Conservation (phyloP, 2,329 filamentous ascomycete genomes). For the Chrysoporthe cubensis region DNA sequence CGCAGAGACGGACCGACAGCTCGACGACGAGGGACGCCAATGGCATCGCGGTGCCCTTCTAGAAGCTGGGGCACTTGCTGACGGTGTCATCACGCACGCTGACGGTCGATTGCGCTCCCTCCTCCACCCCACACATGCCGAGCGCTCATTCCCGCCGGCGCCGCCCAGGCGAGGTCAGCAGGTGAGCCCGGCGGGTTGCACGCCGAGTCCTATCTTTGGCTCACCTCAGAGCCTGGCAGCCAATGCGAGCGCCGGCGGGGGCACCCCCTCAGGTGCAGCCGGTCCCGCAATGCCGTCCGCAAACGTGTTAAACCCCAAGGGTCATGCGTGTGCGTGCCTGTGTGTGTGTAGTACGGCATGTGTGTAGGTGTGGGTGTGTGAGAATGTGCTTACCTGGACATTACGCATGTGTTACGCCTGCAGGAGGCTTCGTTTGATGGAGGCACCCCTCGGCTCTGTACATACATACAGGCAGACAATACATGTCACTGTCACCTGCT, state of each 20-base stretch:
- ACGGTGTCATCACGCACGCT: neutral
- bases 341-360: neutral
- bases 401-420: neutral
- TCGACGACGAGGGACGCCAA: neutral
- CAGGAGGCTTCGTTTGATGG: no score
- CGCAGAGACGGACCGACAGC: neutral
- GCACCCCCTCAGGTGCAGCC: neutral
- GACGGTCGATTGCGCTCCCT: neutral
- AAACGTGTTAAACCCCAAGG: neutral
- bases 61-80: neutral
- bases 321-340: neutral
- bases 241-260: neutral
- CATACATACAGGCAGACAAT: no score
- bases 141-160: neutral
- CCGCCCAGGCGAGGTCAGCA: neutral
- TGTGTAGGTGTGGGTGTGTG: no score
- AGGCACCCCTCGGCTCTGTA: no score
- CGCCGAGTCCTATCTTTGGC: slow-evolving; percentile 9
- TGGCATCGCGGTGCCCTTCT: neutral
- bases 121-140: neutral
- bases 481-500: no score
- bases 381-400: neutral
- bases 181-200: neutral
- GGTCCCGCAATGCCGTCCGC: neutral
- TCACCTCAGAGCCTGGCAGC: neutral